phyloP scores from a whole-genome alignment of 306 rosid species.

The Corylus heterophylla region DNA sequence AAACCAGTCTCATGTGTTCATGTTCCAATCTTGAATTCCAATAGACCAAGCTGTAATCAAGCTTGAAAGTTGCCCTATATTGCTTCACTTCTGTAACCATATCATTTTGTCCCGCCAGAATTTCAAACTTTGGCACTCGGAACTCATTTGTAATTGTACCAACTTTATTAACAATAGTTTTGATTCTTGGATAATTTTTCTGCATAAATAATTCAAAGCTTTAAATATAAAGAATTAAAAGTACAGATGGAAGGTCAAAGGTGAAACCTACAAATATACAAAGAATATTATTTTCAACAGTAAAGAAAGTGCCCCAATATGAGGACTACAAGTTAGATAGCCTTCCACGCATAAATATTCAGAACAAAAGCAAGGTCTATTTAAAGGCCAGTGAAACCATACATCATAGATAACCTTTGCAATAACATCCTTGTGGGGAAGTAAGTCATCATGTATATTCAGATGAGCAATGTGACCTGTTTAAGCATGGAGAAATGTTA shows the following conservation, averaged over 20 bases:
- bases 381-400: constrained; percentile 30
- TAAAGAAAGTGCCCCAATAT: neutral
- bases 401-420: constrained; percentile 94
- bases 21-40: constrained; percentile 99
- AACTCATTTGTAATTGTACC: constrained; percentile 85
- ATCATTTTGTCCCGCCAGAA: constrained; percentile 74
- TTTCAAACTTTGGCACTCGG: constrained; percentile 88
- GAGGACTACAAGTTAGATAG: neutral
- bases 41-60: constrained; percentile 88
- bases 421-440: constrained; percentile 80
- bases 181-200: constrained; percentile 95
- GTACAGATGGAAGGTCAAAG: neutral
- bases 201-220: constrained; percentile 34
- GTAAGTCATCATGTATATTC: constrained; percentile 85
- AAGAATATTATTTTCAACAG: constrained; percentile 2
- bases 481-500: constrained; percentile 31
- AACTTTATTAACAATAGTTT: constrained; percentile 87
- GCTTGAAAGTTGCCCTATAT: constrained; percentile 84
- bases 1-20: constrained; percentile 86
- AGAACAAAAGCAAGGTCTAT: neutral
- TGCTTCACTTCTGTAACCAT: constrained; percentile 95
- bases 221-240: neutral
- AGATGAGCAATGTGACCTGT: constrained; percentile 98
- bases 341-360: constrained; percentile 13
- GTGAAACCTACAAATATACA: constrained; percentile 13